These are phyloP conservation scores for Xanthoparmelia taractica DNA, from an alignment of 495 filamentous ascomycete genomes.

Conservation along the genomic window DNA sequence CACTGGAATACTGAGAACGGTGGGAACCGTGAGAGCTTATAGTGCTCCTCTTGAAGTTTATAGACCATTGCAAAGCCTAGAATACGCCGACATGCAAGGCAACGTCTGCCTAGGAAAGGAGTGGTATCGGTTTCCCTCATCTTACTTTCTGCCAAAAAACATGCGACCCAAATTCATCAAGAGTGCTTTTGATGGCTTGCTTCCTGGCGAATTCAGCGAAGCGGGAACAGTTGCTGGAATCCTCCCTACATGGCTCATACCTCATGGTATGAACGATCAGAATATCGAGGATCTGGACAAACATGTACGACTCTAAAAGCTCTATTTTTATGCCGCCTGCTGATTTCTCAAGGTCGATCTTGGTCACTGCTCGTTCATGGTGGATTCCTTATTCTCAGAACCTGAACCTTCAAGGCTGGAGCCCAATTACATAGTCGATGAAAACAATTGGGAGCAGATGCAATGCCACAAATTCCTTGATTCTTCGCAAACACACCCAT, in stretches of 20 bases:
- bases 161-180: slow-evolving; percentile 81
- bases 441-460: slow-evolving; percentile 62
- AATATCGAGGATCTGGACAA: slow-evolving; percentile 83
- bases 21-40: slow-evolving; percentile 81
- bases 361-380: slow-evolving; percentile 67
- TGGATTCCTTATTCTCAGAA: slow-evolving; percentile 75
- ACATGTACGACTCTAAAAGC: slow-evolving; percentile 52
- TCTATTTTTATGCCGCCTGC: slow-evolving; percentile 17
- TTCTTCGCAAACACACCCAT: slow-evolving; percentile 57
- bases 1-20: slow-evolving; percentile 59
- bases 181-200: slow-evolving; percentile 78
- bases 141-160: slow-evolving; percentile 74
- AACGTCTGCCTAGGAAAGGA: slow-evolving; percentile 89
- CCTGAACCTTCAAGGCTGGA: slow-evolving; percentile 51
- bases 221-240: slow-evolving; percentile 52
- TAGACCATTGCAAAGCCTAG: slow-evolving; percentile 42
- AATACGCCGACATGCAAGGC: slow-evolving; percentile 48
- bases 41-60: slow-evolving; percentile 78
- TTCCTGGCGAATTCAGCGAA: slow-evolving; percentile 85
- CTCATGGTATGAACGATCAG: slow-evolving; percentile 83
- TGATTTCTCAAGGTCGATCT: slow-evolving; percentile 51
- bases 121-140: slow-evolving; percentile 96
- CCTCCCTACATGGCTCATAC: slow-evolving; percentile 68
- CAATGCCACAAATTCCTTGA: slow-evolving; percentile 76
- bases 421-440: slow-evolving; percentile 65